Percentiles rank a stretch among this genome's conserved stretches.
Evolutionary conservation across 495 filamentous ascomycete species (phyloP).

Genomic region (Aspergillus ostianus): DNA sequence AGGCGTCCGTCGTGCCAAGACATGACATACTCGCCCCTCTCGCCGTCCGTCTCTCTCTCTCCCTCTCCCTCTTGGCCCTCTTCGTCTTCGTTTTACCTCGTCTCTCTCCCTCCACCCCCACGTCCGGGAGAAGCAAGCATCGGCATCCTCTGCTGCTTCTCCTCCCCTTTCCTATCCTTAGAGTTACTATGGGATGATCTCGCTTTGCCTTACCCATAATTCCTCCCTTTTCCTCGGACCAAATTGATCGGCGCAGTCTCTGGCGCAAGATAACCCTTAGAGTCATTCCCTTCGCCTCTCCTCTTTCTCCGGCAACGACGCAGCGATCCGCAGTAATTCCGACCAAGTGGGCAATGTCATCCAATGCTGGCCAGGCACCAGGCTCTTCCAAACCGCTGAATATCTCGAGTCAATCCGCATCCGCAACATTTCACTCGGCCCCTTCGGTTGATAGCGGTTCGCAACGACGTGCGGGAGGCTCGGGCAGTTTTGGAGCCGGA

Average conservation of each 20-base stretch:
- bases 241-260: not conserved
- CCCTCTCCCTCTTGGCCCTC: slow-evolving; percentile 7
- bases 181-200: not conserved
- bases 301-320: slow-evolving; percentile 2
- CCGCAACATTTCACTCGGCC: slow-evolving; percentile 39
- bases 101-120: not conserved
- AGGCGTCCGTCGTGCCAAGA: slow-evolving; percentile 22
- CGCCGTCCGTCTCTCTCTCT: slow-evolving; percentile 11
- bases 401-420: slow-evolving; percentile 34
- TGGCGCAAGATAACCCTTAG: not conserved
- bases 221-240: not conserved
- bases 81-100: slow-evolving; percentile 10
- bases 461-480: slow-evolving; percentile 61
- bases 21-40: slow-evolving; percentile 21
- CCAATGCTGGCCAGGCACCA: slow-evolving; percentile 42
- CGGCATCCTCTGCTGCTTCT: not conserved
- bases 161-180: not conserved
- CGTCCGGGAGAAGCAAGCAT: not conserved
- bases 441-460: slow-evolving; percentile 47
- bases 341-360: slow-evolving; percentile 43
- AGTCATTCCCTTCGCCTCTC: slow-evolving; percentile 5
- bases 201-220: not conserved
- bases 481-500: slow-evolving; percentile 62
- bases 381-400: slow-evolving; percentile 47
- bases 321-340: slow-evolving; percentile 7